Base-by-base conservation (phyloP, 108 stramenopile genomes). In the Licmophora abbreviata region DNA sequence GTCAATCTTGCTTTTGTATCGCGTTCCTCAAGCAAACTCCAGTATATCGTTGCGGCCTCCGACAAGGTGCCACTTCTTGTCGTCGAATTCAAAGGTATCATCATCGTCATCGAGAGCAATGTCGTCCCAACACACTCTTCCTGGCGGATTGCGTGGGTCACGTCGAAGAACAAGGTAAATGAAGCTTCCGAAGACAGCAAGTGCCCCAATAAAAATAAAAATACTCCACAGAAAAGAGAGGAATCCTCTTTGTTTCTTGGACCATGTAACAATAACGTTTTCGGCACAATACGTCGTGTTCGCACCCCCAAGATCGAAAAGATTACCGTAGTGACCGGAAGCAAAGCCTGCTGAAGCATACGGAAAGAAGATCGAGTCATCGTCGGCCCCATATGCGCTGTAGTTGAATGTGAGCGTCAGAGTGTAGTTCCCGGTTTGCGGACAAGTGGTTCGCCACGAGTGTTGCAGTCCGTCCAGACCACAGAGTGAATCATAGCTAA, bases 221-320 rank as follows among this genome's bases (percentile, higher is more conserved):
- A n/a, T n/a, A n/a, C n/a, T n/a, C n/a, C n/a, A n/a, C n/a, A n/a
- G n/a, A n/a, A n/a, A n/a, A n/a, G n/a, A n/a, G n/a, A n/a, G n/a
- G n/a, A n/a, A n/a, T 40, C 38, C 38, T 20, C 38, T 2, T 3
- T 40, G 38, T 5, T 40, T 40, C 3, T 40, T 40, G 38, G 20
- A 18, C 15, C 15, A 40, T 15, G 15, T 73, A 6, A 56, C 15
- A 51, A 73, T 68, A 3, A 48, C 51, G 37, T 48, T 66, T 33
- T 64, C 67, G 29, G 49, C 41, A 47, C 77, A 78, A 17, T 44
- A 36, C 27, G 61, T 22, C 2, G 71, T 73, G 48, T 78, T 78
- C 20, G 77, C 77, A 29, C 77, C 77, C 38, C 77, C 77, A 22
- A 64, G 64, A 46, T 78, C 71, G 26, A 59, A 78, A 4, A 45